Evolutionary conservation across 305 asterid genomes (phyloP), one percentile per base, ranked within the genome.

Genomic region (Plantago lanceolata): DNA sequence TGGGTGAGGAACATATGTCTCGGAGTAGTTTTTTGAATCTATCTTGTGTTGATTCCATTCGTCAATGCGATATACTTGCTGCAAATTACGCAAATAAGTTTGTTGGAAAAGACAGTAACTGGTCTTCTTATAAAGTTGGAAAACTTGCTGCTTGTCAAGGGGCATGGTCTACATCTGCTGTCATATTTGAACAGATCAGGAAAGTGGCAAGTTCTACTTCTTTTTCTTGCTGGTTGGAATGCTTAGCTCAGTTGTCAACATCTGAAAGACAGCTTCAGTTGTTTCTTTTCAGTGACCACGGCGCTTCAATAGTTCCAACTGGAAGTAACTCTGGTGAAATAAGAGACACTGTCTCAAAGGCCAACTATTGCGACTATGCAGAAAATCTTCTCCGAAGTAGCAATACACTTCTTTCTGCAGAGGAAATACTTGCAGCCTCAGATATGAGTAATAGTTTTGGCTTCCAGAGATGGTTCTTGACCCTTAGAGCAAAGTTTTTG

Each of bases 401-500:
- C 68, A 75, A 71, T 54, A 48, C 67, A 57, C 76, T 82, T 71
- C 68, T 61, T 20, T 65, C 82, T 29, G 81, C 86, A 8, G 82
- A 65, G 63, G 74, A 75, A 76, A 74, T 61, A 63, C 86, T 84
- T 57, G 76, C 71, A 49, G 57, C 81, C 64, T 71, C 94, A 74
- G 79, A 70, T 56, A 61, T 48, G 44, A 82, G 75, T 49, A 58
- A 62, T 67, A 33, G 45, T 18, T 78, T 80, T 73, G 37, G 71
- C 59, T 93, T 93, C 68, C 97, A 89, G 68, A 79, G 78, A 75
- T 87, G 97, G 97, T 80, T 85, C 75, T 60, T 87, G 75, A 70
- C 71, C 73, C 81, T 85, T 48, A 80, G 97, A 67, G 81, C 73
- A 29, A 84, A 80, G 79, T 64, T 57, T 71, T 64, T 92, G 69